phyloP scores from a whole-genome alignment of 2,329 filamentous ascomycete genomes.

The Scedosporium minutisporum region DNA sequence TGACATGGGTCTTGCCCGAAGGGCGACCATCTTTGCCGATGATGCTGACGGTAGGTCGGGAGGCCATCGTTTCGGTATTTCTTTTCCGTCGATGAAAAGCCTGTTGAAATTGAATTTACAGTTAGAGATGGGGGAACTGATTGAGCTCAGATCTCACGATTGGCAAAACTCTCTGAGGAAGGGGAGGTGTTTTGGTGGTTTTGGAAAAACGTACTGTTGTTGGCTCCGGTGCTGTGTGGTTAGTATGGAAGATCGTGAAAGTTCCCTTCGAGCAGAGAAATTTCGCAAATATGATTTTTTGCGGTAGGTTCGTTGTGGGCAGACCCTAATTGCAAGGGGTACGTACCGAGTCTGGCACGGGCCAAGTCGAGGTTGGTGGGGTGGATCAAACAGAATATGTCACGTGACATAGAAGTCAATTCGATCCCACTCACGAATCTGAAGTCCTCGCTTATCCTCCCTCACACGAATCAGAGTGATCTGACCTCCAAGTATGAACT shows the following conservation, averaged over 20 bases:
- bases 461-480: too few species aligned
- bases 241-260: constrained; percentile 17
- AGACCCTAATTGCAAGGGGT: constrained; percentile 26
- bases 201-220: constrained; percentile 7
- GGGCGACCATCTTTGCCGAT: constrained; percentile 91
- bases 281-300: constrained; percentile 25
- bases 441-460: too few species aligned
- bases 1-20: constrained; percentile 79
- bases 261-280: constrained; percentile 23
- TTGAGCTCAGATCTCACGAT: not conserved
- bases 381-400: constrained; percentile 10
- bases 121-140: not conserved
- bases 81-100: constrained; percentile 10
- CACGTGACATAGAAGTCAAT: not conserved
- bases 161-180: not conserved
- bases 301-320: constrained; percentile 26
- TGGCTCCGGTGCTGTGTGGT: constrained; percentile 28
- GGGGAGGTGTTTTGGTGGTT: not conserved
- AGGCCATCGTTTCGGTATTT: constrained; percentile 63
- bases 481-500: too few species aligned
- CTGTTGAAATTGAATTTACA: not conserved
- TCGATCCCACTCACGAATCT: too few species aligned
- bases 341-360: constrained; percentile 12
- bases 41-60: constrained; percentile 95
- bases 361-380: constrained; percentile 17